Evolutionary conservation across 164 flowering plant genomes (phyloP).

Genomic region (Echeveria elegans): DNA sequence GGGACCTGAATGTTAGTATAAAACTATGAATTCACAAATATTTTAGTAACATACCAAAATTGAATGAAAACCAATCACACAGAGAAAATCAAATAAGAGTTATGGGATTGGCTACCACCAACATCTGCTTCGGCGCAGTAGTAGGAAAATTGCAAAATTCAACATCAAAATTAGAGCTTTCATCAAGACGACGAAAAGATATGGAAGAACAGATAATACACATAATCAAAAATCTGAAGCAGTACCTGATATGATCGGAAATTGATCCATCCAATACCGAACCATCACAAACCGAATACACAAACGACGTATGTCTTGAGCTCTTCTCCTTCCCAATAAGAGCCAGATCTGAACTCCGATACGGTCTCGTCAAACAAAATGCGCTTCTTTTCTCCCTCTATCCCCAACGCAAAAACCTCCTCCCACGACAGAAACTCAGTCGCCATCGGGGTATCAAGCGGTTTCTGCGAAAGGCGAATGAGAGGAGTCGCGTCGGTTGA

Average conservation of each 20-base stretch:
- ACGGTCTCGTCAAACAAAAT: conserved; percentile 40
- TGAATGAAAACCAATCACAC: no score
- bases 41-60: no score
- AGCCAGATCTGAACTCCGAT: conserved; percentile 53
- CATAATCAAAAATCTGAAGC: not conserved
- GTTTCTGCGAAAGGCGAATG: no score
- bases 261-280: not conserved
- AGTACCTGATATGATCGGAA: conserved; percentile 43
- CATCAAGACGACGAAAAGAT: not conserved
- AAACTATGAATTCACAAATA: no score
- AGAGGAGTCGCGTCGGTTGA: no score
- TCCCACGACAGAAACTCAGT: conserved; percentile 46
- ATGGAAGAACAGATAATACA: no score
- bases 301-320: conserved; percentile 45
- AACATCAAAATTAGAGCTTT: not conserved
- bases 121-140: no score
- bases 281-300: conserved; percentile 18
- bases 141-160: not conserved
- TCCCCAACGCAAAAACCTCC: conserved; percentile 49
- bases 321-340: conserved; percentile 70
- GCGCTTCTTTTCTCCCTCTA: conserved; percentile 55
- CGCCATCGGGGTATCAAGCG: no score
- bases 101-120: no score
- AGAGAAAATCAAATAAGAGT: no score
- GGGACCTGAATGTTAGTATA: no score